phyloP scores from a whole-genome alignment of 257 asterid genomes.

The Solanum clarkiae region DNA sequence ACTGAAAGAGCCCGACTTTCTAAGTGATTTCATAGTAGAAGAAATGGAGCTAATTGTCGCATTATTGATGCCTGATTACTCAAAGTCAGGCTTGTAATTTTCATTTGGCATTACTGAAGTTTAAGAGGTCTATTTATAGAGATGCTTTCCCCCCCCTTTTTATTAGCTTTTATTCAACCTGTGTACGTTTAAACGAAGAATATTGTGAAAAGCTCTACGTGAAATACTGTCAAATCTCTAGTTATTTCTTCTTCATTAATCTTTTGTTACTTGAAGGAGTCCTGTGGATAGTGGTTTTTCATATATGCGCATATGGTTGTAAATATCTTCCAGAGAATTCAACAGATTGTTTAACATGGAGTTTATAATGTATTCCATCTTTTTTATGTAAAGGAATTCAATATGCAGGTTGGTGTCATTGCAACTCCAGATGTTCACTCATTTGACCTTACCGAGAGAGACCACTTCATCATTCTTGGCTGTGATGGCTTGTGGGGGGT shows the following conservation, averaged over 20 bases:
- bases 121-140: background rate
- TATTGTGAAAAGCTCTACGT: background rate
- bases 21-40: background rate
- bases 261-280: background rate
- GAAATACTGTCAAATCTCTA: background rate
- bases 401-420: slow-evolving; percentile 78
- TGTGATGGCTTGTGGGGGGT: slow-evolving; percentile 99
- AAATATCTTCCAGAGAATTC: background rate
- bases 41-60: background rate
- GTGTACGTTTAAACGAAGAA: background rate
- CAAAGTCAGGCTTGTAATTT: background rate
- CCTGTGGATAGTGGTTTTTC: background rate
- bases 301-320: background rate
- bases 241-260: background rate
- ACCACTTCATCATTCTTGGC: slow-evolving; percentile 79
- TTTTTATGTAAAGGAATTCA: background rate
- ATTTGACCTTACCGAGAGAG: slow-evolving; percentile 87
- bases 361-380: background rate
- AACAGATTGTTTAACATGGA: background rate
- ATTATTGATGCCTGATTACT: background rate
- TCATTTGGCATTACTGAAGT: background rate
- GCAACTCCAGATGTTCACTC: slow-evolving; percentile 87
- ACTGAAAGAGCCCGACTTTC: background rate
- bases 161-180: background rate
- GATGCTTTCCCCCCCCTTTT: background rate